Percentiles rank a stretch among this genome's conserved stretches.
Conservation (phyloP, 371 early-diverging fungal species). For the Zychaea mexicana region DNA sequence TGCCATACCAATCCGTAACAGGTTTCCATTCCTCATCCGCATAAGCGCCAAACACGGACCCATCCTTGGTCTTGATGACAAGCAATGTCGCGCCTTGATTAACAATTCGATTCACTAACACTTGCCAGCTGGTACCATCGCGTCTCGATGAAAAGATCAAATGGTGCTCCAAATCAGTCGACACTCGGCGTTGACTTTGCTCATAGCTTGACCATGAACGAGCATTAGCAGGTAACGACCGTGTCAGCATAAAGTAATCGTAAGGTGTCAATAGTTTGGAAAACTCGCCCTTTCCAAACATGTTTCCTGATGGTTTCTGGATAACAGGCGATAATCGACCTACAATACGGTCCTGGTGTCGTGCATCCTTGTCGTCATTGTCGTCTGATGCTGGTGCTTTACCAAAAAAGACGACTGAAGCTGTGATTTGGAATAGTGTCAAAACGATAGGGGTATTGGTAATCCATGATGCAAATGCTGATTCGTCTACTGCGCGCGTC, state of each 20-base stretch:
- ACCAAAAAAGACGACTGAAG: conserved; percentile 16
- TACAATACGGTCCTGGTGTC: conserved; percentile 23
- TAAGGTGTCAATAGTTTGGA: conserved; percentile 33
- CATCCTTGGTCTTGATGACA: conserved; percentile 51
- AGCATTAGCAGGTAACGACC: conserved; percentile 28
- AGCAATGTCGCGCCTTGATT: conserved; percentile 55
- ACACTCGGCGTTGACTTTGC: conserved; percentile 11
- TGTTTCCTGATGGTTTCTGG: not conserved
- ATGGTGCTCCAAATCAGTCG: conserved; percentile 20
- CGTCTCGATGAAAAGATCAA: conserved; percentile 58
- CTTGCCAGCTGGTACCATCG: conserved; percentile 69
- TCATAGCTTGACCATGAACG: conserved; percentile 34
- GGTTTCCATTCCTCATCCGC: conserved; percentile 60
- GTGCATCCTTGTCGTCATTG: not conserved
- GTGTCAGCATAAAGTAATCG: conserved; percentile 40
- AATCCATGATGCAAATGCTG: conserved; percentile 32
- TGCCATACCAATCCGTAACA: conserved; percentile 76
- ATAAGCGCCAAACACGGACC: conserved; percentile 76
- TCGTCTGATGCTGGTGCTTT: not conserved
- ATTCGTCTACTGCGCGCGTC: conserved; percentile 12
- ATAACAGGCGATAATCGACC: conserved; percentile 29
- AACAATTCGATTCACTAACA: conserved; percentile 52
- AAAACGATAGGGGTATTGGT: conserved; percentile 19
- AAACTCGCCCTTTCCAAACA: conserved; percentile 12
- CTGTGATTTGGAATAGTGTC: conserved; percentile 19